These are phyloP conservation scores for Ascochyta fabae DNA, from an alignment of 2,329 filamentous ascomycete species.

Conservation along the genomic window DNA sequence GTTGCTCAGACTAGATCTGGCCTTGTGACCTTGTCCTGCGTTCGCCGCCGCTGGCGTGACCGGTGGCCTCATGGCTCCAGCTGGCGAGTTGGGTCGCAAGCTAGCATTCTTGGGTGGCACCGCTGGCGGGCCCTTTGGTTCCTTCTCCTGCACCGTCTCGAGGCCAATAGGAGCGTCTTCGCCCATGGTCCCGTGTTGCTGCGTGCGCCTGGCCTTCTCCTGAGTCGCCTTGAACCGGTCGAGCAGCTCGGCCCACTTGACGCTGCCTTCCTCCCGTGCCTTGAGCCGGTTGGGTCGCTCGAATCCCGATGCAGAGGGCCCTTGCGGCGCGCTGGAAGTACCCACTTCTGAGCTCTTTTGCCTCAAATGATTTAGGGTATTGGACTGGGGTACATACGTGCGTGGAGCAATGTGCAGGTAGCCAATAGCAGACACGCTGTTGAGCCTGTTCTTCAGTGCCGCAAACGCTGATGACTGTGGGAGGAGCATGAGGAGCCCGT, in stretches of 20 bases:
- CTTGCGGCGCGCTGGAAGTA: constrained; percentile 42
- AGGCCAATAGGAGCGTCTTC: constrained; percentile 34
- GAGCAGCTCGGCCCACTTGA: constrained; percentile 89
- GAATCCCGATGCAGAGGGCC: constrained; percentile 51
- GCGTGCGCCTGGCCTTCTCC: constrained; percentile 77
- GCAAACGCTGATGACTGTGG: constrained; percentile 97
- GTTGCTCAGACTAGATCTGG: constrained; percentile 52
- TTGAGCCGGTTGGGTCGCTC: constrained; percentile 71
- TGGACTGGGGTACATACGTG: constrained; percentile 64
- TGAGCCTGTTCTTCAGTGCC: constrained; percentile 92
- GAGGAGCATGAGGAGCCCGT: constrained; percentile 96
- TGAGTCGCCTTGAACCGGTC: constrained; percentile 95
- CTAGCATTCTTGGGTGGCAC: constrained; percentile 34
- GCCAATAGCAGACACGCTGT: constrained; percentile 96
- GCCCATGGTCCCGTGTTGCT: constrained; percentile 58
- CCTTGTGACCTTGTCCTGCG: constrained; percentile 39
- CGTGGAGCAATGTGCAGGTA: constrained; percentile 84
- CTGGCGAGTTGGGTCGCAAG: constrained; percentile 32
- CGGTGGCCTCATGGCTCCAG: constrained; percentile 29
- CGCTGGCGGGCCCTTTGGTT: constrained; percentile 33
- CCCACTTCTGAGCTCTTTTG: constrained; percentile 52
- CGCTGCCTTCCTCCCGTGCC: constrained; percentile 80
- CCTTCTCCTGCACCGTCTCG: constrained; percentile 39
- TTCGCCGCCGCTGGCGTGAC: constrained; percentile 24
- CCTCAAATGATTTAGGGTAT: constrained; percentile 49